A percentile compares a stretch with the other conserved stretches of the same genome.
Conservation (phyloP, 352 stramenopile species). For the Globisporangium orthogonon region DNA sequence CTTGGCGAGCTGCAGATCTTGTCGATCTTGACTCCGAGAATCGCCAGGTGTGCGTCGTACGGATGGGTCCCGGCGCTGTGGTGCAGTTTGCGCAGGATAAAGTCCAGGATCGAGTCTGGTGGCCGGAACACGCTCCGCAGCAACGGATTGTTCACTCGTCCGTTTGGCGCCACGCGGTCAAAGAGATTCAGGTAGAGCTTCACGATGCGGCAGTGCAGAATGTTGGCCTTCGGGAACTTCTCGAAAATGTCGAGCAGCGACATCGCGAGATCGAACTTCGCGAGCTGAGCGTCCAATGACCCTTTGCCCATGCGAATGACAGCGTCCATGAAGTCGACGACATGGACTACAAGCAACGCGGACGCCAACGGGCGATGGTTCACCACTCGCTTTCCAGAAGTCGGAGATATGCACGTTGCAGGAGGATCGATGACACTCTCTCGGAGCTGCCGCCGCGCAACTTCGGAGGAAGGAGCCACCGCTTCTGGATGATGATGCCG, state of each 20-base stretch:
- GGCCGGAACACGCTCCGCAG: slow-evolving; percentile 65
- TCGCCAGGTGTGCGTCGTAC: slow-evolving; percentile 67
- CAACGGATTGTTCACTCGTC: slow-evolving; percentile 69
- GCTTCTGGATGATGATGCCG: background rate
- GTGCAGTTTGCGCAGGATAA: slow-evolving; percentile 63
- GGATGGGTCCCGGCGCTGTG: slow-evolving; percentile 36
- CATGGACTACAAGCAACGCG: slow-evolving; percentile 52
- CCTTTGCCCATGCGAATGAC: slow-evolving; percentile 62
- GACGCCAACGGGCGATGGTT: slow-evolving; percentile 60
- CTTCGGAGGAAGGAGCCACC: background rate
- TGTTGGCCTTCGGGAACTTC: slow-evolving; percentile 62
- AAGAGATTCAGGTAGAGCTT: slow-evolving; percentile 66
- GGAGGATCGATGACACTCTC: slow-evolving; percentile 10
- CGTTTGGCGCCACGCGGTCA: slow-evolving; percentile 51
- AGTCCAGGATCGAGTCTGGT: slow-evolving; percentile 56
- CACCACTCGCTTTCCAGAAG: slow-evolving; percentile 41
- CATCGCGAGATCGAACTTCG: slow-evolving; percentile 43
- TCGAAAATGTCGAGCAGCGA: slow-evolving; percentile 70
- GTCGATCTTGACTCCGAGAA: slow-evolving; percentile 75
- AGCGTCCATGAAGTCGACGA: slow-evolving; percentile 57
- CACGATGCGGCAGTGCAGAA: slow-evolving; percentile 64
- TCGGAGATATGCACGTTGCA: slow-evolving; percentile 30
- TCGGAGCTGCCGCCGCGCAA: slow-evolving; percentile 8
- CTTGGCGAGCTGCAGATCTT: slow-evolving; percentile 70
- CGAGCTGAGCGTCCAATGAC: slow-evolving; percentile 42